These are phyloP conservation scores for Mucor ambiguus DNA, from an alignment of 371 early-diverging fungal species.

Conservation along the genomic window DNA sequence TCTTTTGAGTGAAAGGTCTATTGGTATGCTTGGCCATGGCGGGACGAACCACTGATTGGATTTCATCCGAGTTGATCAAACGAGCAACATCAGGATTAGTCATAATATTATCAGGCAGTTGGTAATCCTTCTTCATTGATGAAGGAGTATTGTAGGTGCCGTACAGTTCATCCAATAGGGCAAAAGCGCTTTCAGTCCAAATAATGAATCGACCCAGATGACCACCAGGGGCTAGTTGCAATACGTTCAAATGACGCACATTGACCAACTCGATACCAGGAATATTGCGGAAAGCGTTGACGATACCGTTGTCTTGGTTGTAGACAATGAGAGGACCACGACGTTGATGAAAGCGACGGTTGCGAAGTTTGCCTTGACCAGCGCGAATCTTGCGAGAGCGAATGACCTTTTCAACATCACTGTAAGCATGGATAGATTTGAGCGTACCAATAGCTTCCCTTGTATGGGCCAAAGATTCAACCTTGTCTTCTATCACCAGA, in stretches of 20 bases:
- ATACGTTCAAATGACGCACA: slow-evolving; percentile 95
- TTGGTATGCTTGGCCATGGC: slow-evolving; percentile 80
- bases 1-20: slow-evolving; percentile 93
- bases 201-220: slow-evolving; percentile 99
- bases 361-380: slow-evolving; percentile 99
- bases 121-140: slow-evolving; percentile 93
- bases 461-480: slow-evolving; percentile 92
- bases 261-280: slow-evolving; percentile 97
- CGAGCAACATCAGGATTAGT: slow-evolving; percentile 95
- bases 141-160: slow-evolving; percentile 87
- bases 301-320: slow-evolving; percentile 94
- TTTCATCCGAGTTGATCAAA: slow-evolving; percentile 97
- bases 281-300: slow-evolving; percentile 99
- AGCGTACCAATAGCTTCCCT: slow-evolving; percentile 95
- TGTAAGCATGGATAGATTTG: slow-evolving; percentile 92
- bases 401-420: slow-evolving; percentile 97
- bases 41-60: slow-evolving; percentile 93
- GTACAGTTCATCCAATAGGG: slow-evolving; percentile 93
- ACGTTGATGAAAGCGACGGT: slow-evolving; percentile 98
- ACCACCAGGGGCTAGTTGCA: slow-evolving; percentile 99
- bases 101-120: slow-evolving; percentile 88
- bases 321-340: slow-evolving; percentile 99
- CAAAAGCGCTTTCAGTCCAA: slow-evolving; percentile 99
- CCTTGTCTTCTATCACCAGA: slow-evolving; percentile 87
- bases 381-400: slow-evolving; percentile 97